Conservation (phyloP, 192 early-diverging fungal genomes). For the Blastocladiella britannica region DNA sequence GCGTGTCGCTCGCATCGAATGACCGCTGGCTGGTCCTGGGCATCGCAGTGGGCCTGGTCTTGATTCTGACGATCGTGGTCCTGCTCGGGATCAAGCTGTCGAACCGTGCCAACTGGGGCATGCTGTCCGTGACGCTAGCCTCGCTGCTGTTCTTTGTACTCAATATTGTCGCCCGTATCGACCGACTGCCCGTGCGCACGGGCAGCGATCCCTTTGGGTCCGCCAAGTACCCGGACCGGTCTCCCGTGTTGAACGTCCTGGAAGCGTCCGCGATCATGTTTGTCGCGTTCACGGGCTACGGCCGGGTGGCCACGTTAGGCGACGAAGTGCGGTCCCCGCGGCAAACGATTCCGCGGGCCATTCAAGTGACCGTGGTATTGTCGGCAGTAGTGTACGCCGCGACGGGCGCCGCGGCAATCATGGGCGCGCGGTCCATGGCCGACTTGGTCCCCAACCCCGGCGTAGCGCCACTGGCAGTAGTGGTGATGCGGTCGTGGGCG, state of each 20-base stretch:
- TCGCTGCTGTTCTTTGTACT: not conserved
- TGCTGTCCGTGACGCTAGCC: not conserved
- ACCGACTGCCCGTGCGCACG: no score
- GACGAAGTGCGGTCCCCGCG: not conserved
- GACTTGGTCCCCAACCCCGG: not conserved
- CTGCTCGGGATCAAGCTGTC: not conserved
- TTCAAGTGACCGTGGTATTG: not conserved
- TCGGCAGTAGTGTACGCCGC: not conserved
- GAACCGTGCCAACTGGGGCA: not conserved
- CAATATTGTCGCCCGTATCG: no score
- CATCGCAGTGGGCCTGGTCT: not conserved
- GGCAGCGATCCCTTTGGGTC: not conserved
- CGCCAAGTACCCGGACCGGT: not conserved
- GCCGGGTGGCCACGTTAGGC: not conserved
- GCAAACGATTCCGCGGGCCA: not conserved
- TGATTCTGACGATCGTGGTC: not conserved
- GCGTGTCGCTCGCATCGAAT: no score
- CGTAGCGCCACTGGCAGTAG: no score
- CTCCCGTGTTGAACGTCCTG: not conserved
- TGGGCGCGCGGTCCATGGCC: not conserved
- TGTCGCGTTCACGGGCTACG: not conserved
- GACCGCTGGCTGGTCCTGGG: not conserved
- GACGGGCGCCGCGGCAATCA: not conserved
- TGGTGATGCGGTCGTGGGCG: no score
- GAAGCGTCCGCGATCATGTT: not conserved